These are phyloP conservation scores for Draba incana DNA, from an alignment of 345 rosid species.

Conservation along the genomic window DNA sequence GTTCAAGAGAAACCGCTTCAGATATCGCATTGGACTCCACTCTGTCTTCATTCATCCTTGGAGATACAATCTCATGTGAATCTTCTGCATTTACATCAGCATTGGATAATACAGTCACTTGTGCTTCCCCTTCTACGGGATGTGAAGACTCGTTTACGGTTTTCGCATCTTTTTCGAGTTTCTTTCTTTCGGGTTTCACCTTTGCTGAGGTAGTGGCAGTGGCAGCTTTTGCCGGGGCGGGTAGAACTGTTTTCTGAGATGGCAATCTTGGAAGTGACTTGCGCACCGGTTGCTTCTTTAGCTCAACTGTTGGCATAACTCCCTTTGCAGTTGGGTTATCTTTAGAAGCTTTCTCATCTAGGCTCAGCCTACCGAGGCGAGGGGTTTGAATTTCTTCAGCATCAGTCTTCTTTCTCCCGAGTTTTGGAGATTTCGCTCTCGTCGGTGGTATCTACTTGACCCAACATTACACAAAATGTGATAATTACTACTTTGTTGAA, in stretches of 20 bases:
- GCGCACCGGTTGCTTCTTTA: constrained; percentile 64
- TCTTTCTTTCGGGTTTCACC: constrained; percentile 46
- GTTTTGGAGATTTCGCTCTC: constrained; percentile 96
- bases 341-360: constrained; percentile 60
- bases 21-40: constrained; percentile 42
- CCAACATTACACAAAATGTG: constrained; percentile 1
- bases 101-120: constrained; percentile 33
- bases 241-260: constrained; percentile 65
- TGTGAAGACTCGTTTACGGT: constrained; percentile 33
- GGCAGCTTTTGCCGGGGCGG: constrained; percentile 34
- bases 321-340: constrained; percentile 51
- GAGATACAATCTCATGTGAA: constrained; percentile 30
- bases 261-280: constrained; percentile 92
- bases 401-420: constrained; percentile 84
- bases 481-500: not conserved
- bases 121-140: constrained; percentile 42
- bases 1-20: constrained; percentile 48
- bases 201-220: constrained; percentile 33
- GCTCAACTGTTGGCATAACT: constrained; percentile 46
- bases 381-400: constrained; percentile 54
- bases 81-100: constrained; percentile 40
- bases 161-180: constrained; percentile 48
- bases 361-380: constrained; percentile 59
- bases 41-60: constrained; percentile 47
- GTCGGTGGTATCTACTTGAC: constrained; percentile 89